These are phyloP conservation scores for Pseudocercospora vitis DNA, from an alignment of 2,329 filamentous ascomycete genomes.

Conservation along the genomic window DNA sequence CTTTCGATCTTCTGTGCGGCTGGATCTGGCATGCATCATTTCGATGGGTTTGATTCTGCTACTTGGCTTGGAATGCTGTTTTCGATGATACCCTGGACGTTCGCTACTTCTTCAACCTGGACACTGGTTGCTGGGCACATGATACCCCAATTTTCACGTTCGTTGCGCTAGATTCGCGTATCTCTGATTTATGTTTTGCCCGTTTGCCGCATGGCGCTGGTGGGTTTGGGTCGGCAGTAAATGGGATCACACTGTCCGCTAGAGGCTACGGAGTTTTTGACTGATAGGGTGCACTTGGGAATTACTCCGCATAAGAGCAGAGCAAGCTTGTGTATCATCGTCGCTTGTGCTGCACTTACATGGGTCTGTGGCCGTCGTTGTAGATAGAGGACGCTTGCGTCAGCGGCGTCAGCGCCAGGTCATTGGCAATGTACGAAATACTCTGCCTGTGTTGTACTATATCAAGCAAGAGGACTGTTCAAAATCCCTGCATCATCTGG, in stretches of 20 bases:
- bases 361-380: too few species aligned
- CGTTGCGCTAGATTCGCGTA: slow-evolving; percentile 2
- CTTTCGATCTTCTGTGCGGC: background rate
- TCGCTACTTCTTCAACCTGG: background rate
- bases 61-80: background rate
- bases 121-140: background rate
- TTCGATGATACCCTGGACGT: slow-evolving; percentile 11
- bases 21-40: too few species aligned
- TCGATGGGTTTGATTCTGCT: background rate
- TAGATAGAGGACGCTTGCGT: slow-evolving; percentile 2
- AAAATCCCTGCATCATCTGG: background rate
- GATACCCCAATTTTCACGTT: slow-evolving; percentile 6
- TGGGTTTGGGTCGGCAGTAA: too few species aligned
- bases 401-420: background rate
- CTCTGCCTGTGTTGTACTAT: slow-evolving; percentile 7
- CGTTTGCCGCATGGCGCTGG: too few species aligned
- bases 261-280: background rate
- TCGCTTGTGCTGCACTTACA: background rate
- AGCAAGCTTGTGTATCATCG: too few species aligned
- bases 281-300: background rate
- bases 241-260: too few species aligned
- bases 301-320: too few species aligned
- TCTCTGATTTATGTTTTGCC: slow-evolving; percentile 1
- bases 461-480: background rate
- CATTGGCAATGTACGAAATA: background rate